Conservation (phyloP, 2,329 filamentous ascomycete genomes). For the Hymenoscyphus repandus region DNA sequence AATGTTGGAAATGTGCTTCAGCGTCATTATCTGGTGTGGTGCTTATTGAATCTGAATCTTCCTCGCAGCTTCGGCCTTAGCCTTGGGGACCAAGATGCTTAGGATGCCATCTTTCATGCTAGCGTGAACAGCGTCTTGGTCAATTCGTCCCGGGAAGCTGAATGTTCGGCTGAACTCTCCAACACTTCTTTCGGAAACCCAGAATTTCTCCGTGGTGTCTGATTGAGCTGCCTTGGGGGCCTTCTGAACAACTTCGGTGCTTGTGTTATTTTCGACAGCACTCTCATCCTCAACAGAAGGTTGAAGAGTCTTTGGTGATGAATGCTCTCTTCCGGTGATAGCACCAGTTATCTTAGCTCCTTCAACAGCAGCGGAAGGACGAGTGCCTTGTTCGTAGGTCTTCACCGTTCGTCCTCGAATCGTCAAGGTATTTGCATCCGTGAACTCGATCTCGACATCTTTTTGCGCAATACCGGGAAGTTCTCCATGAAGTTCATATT, state of each 20-base stretch:
- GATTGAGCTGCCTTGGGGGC: conserved; percentile 58
- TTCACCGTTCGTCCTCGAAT: conserved; percentile 67
- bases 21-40: no score
- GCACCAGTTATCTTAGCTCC: conserved; percentile 32
- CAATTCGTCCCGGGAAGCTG: conserved; percentile 59
- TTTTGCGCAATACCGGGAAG: conserved; percentile 71
- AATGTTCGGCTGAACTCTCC: conserved; percentile 66
- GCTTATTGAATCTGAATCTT: no score
- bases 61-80: conserved; percentile 31
- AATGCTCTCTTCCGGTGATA: conserved; percentile 36
- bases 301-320: conserved; percentile 13
- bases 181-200: conserved; percentile 61
- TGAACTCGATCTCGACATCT: conserved; percentile 73
- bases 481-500: conserved; percentile 76
- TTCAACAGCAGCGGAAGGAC: conserved; percentile 44
- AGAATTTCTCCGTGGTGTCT: conserved; percentile 49
- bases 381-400: conserved; percentile 44
- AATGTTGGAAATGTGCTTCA: no score
- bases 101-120: conserved; percentile 62
- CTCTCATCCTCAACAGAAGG: not conserved
- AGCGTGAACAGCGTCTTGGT: conserved; percentile 57
- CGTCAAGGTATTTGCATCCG: conserved; percentile 66
- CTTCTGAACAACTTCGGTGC: conserved; percentile 35
- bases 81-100: conserved; percentile 60
- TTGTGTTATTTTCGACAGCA: not conserved